Conservation (phyloP, 805 yeast species). For the Wickerhamomyces strasburgensis region DNA sequence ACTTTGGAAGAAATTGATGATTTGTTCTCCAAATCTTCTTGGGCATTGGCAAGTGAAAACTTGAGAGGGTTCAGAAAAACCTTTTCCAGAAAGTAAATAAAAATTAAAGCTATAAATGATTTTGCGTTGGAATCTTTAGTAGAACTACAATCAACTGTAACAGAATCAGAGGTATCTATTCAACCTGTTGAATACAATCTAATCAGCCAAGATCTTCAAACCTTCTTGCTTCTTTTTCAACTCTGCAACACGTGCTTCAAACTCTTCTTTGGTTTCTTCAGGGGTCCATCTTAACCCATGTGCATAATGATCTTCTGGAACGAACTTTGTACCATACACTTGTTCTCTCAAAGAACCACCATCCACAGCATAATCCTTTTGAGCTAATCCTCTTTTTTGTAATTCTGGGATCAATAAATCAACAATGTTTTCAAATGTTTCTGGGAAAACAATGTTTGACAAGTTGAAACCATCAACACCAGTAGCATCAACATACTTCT, state of each 20-base stretch:
- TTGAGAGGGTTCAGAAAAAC: slow-evolving; percentile 10
- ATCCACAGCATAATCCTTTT: slow-evolving; percentile 25
- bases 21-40: slow-evolving; percentile 47
- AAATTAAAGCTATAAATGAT: too few relatives aligned
- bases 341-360: slow-evolving; percentile 34
- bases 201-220: slow-evolving; percentile 12
- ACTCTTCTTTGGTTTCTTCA: slow-evolving; percentile 27
- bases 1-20: slow-evolving; percentile 71
- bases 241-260: slow-evolving; percentile 21
- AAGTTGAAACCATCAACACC: slow-evolving; percentile 41
- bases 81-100: slow-evolving; percentile 4
- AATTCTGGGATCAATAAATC: slow-evolving; percentile 35
- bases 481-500: slow-evolving; percentile 35
- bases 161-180: background rate
- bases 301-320: slow-evolving; percentile 22
- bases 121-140: too few relatives aligned
- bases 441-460: slow-evolving; percentile 34
- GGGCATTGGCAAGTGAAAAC: slow-evolving; percentile 29
- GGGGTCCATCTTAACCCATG: slow-evolving; percentile 22
- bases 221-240: slow-evolving; percentile 9
- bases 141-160: background rate
- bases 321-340: slow-evolving; percentile 19
- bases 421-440: slow-evolving; percentile 35
- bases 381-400: slow-evolving; percentile 31
- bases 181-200: background rate